These are phyloP conservation scores for Trichoderma hamatum DNA, from an alignment of 2,329 filamentous ascomycete genomes.

Conservation along the genomic window DNA sequence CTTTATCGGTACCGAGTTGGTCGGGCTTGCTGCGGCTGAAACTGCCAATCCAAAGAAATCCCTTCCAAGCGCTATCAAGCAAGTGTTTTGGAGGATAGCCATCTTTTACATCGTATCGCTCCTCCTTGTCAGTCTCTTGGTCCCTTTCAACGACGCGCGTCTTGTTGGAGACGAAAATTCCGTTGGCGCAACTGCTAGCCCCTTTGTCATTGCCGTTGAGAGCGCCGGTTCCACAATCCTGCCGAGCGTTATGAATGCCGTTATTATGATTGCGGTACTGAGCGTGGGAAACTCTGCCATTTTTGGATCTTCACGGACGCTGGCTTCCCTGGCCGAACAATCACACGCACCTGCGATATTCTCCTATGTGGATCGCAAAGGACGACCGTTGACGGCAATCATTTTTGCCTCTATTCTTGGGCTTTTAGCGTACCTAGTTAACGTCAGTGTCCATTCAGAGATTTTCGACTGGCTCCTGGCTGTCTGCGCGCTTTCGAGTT, in stretches of 20 bases:
- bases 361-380: constrained; percentile 15
- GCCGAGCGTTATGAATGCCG: constrained; percentile 12
- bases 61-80: constrained; percentile 10
- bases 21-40: constrained; percentile 5
- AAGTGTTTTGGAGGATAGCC: constrained; percentile 15
- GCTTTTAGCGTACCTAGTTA: constrained; percentile 9
- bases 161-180: background rate
- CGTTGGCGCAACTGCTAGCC: background rate
- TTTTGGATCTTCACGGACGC: constrained; percentile 5
- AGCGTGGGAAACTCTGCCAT: constrained; percentile 13
- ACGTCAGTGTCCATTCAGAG: constrained; percentile 4
- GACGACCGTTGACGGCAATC: background rate
- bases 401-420: background rate
- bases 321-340: constrained; percentile 8
- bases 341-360: constrained; percentile 12
- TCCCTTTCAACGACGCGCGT: constrained; percentile 1
- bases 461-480: constrained; percentile 14
- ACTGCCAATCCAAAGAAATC: constrained; percentile 12
- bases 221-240: constrained; percentile 8
- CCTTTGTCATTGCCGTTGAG: constrained; percentile 10
- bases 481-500: constrained; percentile 2
- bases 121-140: background rate
- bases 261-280: constrained; percentile 10
- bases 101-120: constrained; percentile 15
- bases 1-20: constrained; percentile 7